Conservation (phyloP, 768 basidiomycete genomes). For the Trametes elegans region DNA sequence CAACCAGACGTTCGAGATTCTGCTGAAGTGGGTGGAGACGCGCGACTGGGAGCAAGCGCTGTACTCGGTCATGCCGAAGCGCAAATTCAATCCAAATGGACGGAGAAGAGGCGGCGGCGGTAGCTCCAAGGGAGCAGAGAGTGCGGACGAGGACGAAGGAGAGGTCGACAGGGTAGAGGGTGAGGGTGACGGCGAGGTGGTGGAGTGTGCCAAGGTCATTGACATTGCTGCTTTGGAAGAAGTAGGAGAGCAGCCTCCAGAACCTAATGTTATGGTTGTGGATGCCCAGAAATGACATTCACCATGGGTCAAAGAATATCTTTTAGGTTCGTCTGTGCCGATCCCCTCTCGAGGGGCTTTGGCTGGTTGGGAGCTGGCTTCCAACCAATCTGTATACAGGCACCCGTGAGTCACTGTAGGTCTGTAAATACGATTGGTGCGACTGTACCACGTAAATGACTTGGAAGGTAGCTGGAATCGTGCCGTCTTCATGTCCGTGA, state of each 20-base stretch:
- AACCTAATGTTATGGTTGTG: neutral
- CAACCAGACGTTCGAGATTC: slow-evolving; percentile 92
- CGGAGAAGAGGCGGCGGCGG: slow-evolving; percentile 27
- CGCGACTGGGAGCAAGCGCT: slow-evolving; percentile 86
- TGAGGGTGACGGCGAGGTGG: slow-evolving; percentile 11
- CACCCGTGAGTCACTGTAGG: too few species aligned
- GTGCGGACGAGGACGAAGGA: slow-evolving; percentile 18
- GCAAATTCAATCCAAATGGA: slow-evolving; percentile 70
- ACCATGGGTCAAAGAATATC: slow-evolving; percentile 45
- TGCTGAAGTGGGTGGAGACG: slow-evolving; percentile 85
- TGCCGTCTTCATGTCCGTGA: slow-evolving; percentile 81
- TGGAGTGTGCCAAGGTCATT: slow-evolving; percentile 14
- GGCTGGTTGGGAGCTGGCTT: slow-evolving; percentile 69
- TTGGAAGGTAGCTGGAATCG: slow-evolving; percentile 93
- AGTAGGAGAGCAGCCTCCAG: neutral
- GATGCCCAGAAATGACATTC: neutral
- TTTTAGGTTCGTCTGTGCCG: slow-evolving; percentile 58
- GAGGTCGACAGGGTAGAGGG: slow-evolving; percentile 23
- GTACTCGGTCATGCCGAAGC: slow-evolving; percentile 84
- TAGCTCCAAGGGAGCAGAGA: slow-evolving; percentile 16
- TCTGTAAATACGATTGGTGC: neutral
- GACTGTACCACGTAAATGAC: slow-evolving; percentile 83
- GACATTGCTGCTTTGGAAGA: slow-evolving; percentile 15
- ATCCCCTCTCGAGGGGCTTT: slow-evolving; percentile 62
- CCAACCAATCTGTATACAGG: slow-evolving; percentile 68